Evolutionary conservation across 768 basidiomycete species (phyloP).

Genomic region (Pisolithus sp.): DNA sequence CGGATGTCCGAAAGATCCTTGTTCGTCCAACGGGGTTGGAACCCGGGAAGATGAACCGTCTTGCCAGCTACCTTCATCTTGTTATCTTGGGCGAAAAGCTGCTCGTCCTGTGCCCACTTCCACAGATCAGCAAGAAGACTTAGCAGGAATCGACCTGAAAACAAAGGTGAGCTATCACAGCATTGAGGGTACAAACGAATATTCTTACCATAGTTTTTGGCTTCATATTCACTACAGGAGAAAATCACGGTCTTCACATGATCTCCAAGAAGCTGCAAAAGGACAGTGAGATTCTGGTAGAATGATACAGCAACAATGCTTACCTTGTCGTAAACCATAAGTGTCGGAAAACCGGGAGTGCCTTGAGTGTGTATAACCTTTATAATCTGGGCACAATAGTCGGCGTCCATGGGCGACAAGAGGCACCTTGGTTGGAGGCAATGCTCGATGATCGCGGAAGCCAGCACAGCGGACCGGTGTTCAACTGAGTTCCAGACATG

Average conservation of each 20-base stretch:
- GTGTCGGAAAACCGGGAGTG: slow-evolving; percentile 83
- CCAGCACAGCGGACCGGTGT: slow-evolving; percentile 40
- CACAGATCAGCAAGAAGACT: slow-evolving; percentile 73
- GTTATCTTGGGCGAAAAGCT: slow-evolving; percentile 65
- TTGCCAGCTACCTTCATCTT: slow-evolving; percentile 59
- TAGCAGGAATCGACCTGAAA: slow-evolving; percentile 76
- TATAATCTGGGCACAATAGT: slow-evolving; percentile 89
- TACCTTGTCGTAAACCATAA: slow-evolving; percentile 81
- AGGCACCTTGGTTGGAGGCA: slow-evolving; percentile 90
- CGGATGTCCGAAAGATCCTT: slow-evolving; percentile 35
- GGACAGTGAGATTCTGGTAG: not conserved
- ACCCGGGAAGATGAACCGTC: slow-evolving; percentile 58
- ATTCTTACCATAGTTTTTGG: slow-evolving; percentile 78
- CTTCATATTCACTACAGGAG: slow-evolving; percentile 94
- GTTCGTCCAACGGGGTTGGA: slow-evolving; percentile 48
- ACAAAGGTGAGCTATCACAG: slow-evolving; percentile 1
- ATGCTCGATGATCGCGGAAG: slow-evolving; percentile 70
- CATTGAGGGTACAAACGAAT: slow-evolving; percentile 1
- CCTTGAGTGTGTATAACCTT: slow-evolving; percentile 81
- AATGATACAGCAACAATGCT: slow-evolving; percentile 4
- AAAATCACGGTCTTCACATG: slow-evolving; percentile 81
- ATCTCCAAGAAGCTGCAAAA: slow-evolving; percentile 70
- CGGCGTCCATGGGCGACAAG: slow-evolving; percentile 95
- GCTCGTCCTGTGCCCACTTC: slow-evolving; percentile 76
- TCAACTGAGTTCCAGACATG: slow-evolving; percentile 19